Percentiles rank a stretch among this genome's conserved stretches.
phyloP scores from a whole-genome alignment of 495 filamentous ascomycete species.

The Evansstolkia leycettana region DNA sequence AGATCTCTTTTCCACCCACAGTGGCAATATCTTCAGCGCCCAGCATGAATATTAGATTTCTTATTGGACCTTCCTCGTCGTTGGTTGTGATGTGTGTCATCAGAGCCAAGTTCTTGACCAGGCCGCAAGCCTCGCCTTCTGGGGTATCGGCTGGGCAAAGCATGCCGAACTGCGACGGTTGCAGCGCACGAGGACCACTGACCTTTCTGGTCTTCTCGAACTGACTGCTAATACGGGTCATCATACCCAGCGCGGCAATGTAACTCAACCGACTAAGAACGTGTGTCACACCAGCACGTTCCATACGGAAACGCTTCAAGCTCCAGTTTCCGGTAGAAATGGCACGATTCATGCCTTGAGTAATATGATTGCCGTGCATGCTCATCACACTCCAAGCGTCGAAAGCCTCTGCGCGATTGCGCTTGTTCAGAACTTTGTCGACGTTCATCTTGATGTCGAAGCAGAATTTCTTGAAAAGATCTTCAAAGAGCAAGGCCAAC shows the following conservation, averaged over 20 bases:
- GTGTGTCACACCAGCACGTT: conserved; percentile 91
- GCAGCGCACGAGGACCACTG: conserved; percentile 83
- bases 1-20: conserved; percentile 68
- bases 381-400: conserved; percentile 70
- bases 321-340: conserved; percentile 98
- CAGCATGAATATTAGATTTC: conserved; percentile 63
- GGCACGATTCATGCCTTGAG: conserved; percentile 78
- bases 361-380: conserved; percentile 70
- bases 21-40: conserved; percentile 67
- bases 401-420: conserved; percentile 70
- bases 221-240: conserved; percentile 96
- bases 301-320: conserved; percentile 95
- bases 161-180: conserved; percentile 97
- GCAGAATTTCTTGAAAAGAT: conserved; percentile 91
- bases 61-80: conserved; percentile 80
- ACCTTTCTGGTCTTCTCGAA: conserved; percentile 98
- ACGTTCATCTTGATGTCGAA: conserved; percentile 77
- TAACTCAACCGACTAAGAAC: conserved; percentile 92
- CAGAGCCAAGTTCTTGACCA: conserved; percentile 95
- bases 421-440: conserved; percentile 86
- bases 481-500: conserved; percentile 89
- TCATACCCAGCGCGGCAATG: conserved; percentile 97
- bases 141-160: conserved; percentile 93
- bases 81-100: conserved; percentile 99
- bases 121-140: conserved; percentile 94